Evolutionary conservation across 169 alveolate species (phyloP), one percentile per base, ranked within the genome.

Genomic region (Plasmodium gonderi): DNA sequence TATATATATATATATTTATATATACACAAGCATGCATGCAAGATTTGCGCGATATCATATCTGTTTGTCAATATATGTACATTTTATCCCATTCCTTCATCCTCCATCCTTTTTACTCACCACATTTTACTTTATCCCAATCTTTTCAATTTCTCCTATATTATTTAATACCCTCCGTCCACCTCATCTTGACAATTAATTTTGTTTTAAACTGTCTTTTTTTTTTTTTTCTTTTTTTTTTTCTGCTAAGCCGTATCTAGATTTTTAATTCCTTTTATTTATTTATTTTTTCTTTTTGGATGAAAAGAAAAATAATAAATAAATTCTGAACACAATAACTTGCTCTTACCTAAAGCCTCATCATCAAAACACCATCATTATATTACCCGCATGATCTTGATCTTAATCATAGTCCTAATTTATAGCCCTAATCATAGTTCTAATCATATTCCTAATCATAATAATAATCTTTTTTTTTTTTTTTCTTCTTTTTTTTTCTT

Each of bases 211-310:
- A 4, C 26, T 17, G 9, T n/a, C 87, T 47, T 77, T 77, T 77
- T 77, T 65, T 54, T 14, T 23, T n/a, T n/a, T n/a, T n/a, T n/a
- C n/a, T n/a, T n/a, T n/a, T n/a, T n/a, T n/a, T n/a, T n/a, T n/a
- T n/a, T n/a, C n/a, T n/a, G n/a, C n/a, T n/a, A 77, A 77, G 7
- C 74, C 75, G 14, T 51, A 77, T 77, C 87, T 44, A 26, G 67
- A 12, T 31, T 47, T 29, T 45, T n/a, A 77, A 77, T 23, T 20
- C 87, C 72, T 9, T 77, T 23, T 23, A 20, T 47, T 20, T 45
- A 72, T 38, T 51, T 17, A 72, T 38, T 38, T 31, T 54, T 54
- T 54, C n/a, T 3, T 54, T 72, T 72, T 26, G 29, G 47, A 72
- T 14, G 38, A n/a, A 77, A 47, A 77, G 38, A 23, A 47, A 77